Evolutionary conservation across 768 basidiomycete species (phyloP).

Genomic region (Boletus tylopilopsis): DNA sequence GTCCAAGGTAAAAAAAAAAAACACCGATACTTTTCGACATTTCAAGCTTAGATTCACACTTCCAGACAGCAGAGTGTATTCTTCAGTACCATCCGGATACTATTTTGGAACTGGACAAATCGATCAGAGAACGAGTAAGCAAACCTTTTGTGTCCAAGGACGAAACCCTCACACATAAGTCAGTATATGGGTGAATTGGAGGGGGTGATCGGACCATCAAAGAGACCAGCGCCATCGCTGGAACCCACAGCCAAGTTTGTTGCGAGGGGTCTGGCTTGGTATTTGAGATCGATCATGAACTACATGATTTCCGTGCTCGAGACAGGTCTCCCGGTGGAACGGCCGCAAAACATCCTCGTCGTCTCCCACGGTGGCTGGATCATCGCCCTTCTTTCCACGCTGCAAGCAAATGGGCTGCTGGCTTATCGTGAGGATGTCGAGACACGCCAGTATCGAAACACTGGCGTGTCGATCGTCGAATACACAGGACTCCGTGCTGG

Average conservation of each 20-base stretch:
- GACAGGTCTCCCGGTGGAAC: slow-evolving; percentile 29
- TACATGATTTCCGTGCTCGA: slow-evolving; percentile 18
- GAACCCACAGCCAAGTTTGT: slow-evolving; percentile 36
- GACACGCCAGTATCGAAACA: slow-evolving; percentile 25
- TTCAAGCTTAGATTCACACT: background rate
- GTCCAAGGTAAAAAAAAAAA: slow-evolving; percentile 46
- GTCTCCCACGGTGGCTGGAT: slow-evolving; percentile 70
- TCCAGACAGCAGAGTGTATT: slow-evolving; percentile 66
- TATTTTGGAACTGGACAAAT: slow-evolving; percentile 39
- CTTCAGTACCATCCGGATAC: slow-evolving; percentile 49
- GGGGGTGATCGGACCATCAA: slow-evolving; percentile 35
- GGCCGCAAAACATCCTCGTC: slow-evolving; percentile 43
- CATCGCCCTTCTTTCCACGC: slow-evolving; percentile 42
- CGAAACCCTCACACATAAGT: too few relatives aligned
- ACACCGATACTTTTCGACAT: background rate
- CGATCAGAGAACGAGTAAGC: slow-evolving; percentile 65
- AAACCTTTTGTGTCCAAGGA: background rate
- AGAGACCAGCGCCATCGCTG: slow-evolving; percentile 19
- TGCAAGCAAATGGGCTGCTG: slow-evolving; percentile 42
- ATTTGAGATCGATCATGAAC: slow-evolving; percentile 45
- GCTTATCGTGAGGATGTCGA: slow-evolving; percentile 30
- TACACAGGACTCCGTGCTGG: slow-evolving; percentile 33
- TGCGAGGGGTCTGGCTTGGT: slow-evolving; percentile 58
- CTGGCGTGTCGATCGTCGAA: slow-evolving; percentile 54
- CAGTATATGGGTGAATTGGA: slow-evolving; percentile 66